Percentiles rank a stretch among this genome's conserved stretches.
These are phyloP conservation scores for Daldinia concentrica DNA, from an alignment of 495 filamentous ascomycete species.

Conservation along the genomic window DNA sequence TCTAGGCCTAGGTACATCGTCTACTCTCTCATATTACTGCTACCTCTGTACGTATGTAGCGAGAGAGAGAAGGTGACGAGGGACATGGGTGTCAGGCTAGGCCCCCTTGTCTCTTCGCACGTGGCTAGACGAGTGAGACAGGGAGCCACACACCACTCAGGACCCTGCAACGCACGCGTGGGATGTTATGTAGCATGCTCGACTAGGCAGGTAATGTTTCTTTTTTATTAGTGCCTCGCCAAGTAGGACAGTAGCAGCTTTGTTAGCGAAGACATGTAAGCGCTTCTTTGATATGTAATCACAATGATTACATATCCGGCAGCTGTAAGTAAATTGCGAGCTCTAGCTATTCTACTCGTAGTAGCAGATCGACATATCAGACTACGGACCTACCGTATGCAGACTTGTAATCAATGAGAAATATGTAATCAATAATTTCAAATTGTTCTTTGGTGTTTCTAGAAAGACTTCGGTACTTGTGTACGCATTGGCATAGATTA, in stretches of 20 bases:
- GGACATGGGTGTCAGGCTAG: slow-evolving; percentile 25
- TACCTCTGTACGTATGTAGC: background rate
- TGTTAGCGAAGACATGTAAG: slow-evolving; percentile 8
- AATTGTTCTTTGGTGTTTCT: background rate
- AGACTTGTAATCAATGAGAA: background rate
- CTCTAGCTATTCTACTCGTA: background rate
- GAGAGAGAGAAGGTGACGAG: slow-evolving; percentile 12
- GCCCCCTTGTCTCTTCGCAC: slow-evolving; percentile 31
- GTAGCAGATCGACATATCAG: slow-evolving; percentile 16
- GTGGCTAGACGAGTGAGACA: slow-evolving; percentile 32
- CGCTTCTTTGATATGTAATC: slow-evolving; percentile 26
- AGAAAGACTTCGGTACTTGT: background rate
- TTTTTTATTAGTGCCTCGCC: slow-evolving; percentile 10
- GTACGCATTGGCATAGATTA: background rate
- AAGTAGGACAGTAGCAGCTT: background rate
- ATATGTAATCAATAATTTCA: slow-evolving; percentile 18
- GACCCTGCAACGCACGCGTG: slow-evolving; percentile 30
- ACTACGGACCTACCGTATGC: background rate
- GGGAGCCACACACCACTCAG: slow-evolving; percentile 13
- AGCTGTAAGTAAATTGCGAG: slow-evolving; percentile 29
- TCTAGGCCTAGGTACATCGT: background rate
- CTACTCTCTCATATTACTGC: background rate
- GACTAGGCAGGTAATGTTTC: slow-evolving; percentile 23
- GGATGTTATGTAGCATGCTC: slow-evolving; percentile 29
- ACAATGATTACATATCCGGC: slow-evolving; percentile 28